These are phyloP conservation scores for Terfezia claveryi DNA, from an alignment of 495 filamentous ascomycete genomes.

Conservation along the genomic window DNA sequence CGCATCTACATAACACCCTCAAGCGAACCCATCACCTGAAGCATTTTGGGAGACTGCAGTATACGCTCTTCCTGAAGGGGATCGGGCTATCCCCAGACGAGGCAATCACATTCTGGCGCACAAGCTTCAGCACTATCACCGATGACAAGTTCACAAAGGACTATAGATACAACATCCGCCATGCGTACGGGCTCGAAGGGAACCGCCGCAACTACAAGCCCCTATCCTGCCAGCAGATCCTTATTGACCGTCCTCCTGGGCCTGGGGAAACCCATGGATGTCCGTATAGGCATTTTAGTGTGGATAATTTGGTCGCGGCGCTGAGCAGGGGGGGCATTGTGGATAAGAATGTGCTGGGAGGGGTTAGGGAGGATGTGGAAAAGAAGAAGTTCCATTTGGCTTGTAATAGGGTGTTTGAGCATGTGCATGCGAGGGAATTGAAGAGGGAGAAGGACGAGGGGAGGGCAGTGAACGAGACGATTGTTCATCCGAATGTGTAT, in stretches of 20 bases:
- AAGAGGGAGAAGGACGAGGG: slow-evolving; percentile 50
- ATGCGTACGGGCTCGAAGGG: slow-evolving; percentile 79
- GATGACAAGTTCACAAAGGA: slow-evolving; percentile 90
- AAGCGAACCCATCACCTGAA: slow-evolving; percentile 74
- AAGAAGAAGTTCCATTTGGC: slow-evolving; percentile 83
- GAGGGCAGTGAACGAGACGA: slow-evolving; percentile 64
- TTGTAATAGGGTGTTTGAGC: slow-evolving; percentile 91
- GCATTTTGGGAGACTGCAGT: slow-evolving; percentile 85
- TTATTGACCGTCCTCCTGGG: slow-evolving; percentile 64
- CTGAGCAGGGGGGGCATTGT: slow-evolving; percentile 27
- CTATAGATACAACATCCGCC: slow-evolving; percentile 89
- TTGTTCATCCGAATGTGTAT: slow-evolving; percentile 94
- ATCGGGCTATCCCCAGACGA: slow-evolving; percentile 83
- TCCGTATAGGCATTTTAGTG: slow-evolving; percentile 76
- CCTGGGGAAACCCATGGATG: slow-evolving; percentile 80
- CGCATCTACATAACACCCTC: slow-evolving; percentile 60
- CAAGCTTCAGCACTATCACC: slow-evolving; percentile 55
- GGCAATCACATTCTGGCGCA: slow-evolving; percentile 84
- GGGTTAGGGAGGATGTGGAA: slow-evolving; percentile 71
- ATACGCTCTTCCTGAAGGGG: slow-evolving; percentile 92
- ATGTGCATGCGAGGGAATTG: slow-evolving; percentile 63
- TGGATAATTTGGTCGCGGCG: slow-evolving; percentile 59
- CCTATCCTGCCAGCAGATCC: slow-evolving; percentile 81
- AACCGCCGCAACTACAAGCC: slow-evolving; percentile 77
- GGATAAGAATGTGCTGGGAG: slow-evolving; percentile 38